Evolutionary conservation across 1,139 yeast species (phyloP).

Genomic region (Magnusiomyces sp.): DNA sequence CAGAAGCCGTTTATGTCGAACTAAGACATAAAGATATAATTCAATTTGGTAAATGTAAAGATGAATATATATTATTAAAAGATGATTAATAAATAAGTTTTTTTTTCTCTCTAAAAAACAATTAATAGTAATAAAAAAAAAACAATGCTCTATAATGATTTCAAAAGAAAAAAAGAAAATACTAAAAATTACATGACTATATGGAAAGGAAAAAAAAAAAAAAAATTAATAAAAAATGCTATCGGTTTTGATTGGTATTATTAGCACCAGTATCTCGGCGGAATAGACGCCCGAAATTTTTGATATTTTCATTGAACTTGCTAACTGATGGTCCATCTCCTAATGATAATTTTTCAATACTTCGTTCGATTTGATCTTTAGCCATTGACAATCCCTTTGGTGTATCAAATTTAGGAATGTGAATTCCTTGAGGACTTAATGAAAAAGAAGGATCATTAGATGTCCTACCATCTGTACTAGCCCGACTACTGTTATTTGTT

Average conservation of each 20-base stretch:
- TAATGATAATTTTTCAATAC: slow-evolving; percentile 45
- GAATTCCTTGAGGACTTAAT: slow-evolving; percentile 10
- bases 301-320: slow-evolving; percentile 50
- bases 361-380: slow-evolving; percentile 48
- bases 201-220: no score
- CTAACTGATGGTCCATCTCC: slow-evolving; percentile 44
- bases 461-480: no score
- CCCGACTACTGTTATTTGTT: no score
- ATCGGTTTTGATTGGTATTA: background rate
- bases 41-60: slow-evolving; percentile 36
- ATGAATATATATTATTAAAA: slow-evolving; percentile 29
- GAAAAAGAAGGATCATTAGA: no score
- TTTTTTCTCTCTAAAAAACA: background rate
- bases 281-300: slow-evolving; percentile 49
- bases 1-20: slow-evolving; percentile 42
- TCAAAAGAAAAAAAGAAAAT: no score
- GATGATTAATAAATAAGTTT: slow-evolving; percentile 5
- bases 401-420: slow-evolving; percentile 2
- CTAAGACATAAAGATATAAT: slow-evolving; percentile 42
- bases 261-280: slow-evolving; percentile 34
- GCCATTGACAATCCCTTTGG: slow-evolving; percentile 21
- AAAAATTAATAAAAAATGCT: no score
- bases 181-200: no score
- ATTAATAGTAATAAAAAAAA: background rate
- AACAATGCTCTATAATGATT: background rate